Evolutionary conservation across 1,284 basidiomycete species (phyloP).

Genomic region (Stygiomarasmius scandens): DNA sequence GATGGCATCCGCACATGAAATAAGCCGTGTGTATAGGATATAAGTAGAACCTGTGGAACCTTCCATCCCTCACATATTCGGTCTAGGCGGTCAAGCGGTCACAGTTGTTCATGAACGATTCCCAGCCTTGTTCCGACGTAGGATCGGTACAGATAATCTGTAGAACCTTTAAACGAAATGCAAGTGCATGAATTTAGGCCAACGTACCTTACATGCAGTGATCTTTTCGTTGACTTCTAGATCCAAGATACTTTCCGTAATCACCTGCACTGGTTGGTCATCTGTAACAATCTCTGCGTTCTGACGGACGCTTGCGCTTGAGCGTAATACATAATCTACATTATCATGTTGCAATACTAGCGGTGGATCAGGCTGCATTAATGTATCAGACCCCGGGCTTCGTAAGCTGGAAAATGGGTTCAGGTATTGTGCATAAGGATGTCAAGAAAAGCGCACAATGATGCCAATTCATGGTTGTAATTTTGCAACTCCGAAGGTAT

Average conservation of each 20-base stretch:
- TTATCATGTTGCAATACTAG: conserved; percentile 43
- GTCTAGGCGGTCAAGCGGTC: conserved; percentile 42
- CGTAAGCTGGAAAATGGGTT: conserved; percentile 35
- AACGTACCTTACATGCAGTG: conserved; percentile 56
- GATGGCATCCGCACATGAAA: too few species aligned
- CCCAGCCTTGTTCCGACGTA: conserved; percentile 48
- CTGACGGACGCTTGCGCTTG: conserved; percentile 53
- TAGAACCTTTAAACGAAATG: conserved; percentile 9
- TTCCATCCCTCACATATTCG: too few species aligned
- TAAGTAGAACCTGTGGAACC: too few species aligned
- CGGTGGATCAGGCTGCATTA: conserved; percentile 55
- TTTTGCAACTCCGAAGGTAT: conserved; percentile 46
- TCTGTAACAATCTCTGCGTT: conserved; percentile 34
- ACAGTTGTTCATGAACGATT: conserved; percentile 53
- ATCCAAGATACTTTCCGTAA: conserved; percentile 53
- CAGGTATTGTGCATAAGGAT: not conserved
- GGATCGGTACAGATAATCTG: conserved; percentile 52
- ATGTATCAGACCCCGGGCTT: conserved; percentile 28
- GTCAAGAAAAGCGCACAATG: conserved; percentile 44
- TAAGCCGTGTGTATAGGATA: too few species aligned
- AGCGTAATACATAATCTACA: conserved; percentile 51
- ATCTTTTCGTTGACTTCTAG: conserved; percentile 57
- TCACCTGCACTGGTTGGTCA: conserved; percentile 23
- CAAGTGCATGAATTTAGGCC: not conserved
- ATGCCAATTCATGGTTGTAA: conserved; percentile 43